These are phyloP conservation scores for Rhodotorula graminis DNA, from an alignment of 768 basidiomycete genomes.

Conservation along the genomic window DNA sequence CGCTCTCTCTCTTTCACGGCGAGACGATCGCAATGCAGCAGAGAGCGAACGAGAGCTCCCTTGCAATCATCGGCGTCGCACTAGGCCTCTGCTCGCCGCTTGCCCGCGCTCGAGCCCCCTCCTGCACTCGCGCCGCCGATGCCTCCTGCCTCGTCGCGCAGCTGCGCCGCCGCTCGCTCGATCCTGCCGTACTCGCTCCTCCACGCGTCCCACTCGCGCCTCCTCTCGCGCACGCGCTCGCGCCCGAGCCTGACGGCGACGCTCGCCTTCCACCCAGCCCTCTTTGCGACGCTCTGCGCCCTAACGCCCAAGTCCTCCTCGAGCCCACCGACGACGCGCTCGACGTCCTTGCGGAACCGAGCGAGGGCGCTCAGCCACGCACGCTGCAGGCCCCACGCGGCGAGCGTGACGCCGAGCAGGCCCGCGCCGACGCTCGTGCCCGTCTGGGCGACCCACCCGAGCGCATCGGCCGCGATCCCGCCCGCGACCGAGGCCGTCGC, in stretches of 20 bases:
- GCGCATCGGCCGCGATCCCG: background rate
- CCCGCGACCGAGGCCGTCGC: background rate
- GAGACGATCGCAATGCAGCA: background rate
- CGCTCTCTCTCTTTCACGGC: too few relatives aligned
- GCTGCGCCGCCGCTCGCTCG: background rate
- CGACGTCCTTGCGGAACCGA: slow-evolving; percentile 36
- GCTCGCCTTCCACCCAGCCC: background rate
- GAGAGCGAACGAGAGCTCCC: background rate
- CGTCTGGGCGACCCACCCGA: slow-evolving; percentile 10
- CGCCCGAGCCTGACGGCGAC: background rate
- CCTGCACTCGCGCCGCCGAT: background rate
- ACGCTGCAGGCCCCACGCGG: slow-evolving; percentile 38
- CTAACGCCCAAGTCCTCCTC: slow-evolving; percentile 32
- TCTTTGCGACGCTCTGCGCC: background rate
- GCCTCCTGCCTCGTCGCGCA: background rate
- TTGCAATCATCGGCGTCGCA: too few relatives aligned
- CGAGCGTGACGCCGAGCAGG: slow-evolving; percentile 24
- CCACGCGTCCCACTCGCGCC: background rate
- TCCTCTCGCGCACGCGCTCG: background rate
- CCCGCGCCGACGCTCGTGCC: slow-evolving; percentile 23
- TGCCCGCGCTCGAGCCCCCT: background rate
- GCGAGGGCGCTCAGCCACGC: slow-evolving; percentile 33
- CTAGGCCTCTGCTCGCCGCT: background rate
- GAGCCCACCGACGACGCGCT: slow-evolving; percentile 26
- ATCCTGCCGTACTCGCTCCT: background rate